phyloP scores from a whole-genome alignment of 2,329 filamentous ascomycete genomes.

The Scedosporium apiospermum region DNA sequence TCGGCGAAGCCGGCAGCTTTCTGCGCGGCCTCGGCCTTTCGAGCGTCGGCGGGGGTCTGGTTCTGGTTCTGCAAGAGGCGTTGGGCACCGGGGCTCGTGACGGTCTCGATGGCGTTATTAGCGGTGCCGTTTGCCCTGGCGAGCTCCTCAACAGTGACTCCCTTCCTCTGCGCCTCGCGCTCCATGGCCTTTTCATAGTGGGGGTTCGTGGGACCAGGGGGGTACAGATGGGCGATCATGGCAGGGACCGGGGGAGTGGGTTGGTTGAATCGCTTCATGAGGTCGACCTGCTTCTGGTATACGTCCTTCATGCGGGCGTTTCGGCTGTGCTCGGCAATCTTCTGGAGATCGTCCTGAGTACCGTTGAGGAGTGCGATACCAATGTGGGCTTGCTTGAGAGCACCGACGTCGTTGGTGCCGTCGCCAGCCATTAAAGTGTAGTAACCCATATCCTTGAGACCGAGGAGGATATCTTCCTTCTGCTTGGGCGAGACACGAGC shows the following conservation, averaged over 20 bases:
- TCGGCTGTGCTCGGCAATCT: conserved; percentile 85
- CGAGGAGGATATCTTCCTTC: conserved; percentile 96
- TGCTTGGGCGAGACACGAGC: conserved; percentile 97
- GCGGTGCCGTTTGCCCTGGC: conserved; percentile 39
- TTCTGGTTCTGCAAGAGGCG: conserved; percentile 30
- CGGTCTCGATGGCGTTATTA: conserved; percentile 40
- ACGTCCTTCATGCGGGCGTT: conserved; percentile 98
- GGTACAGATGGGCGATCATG: conserved; percentile 88
- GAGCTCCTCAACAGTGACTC: conserved; percentile 51
- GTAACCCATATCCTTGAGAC: conserved; percentile 92
- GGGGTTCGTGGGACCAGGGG: conserved; percentile 84
- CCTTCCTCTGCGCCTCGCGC: conserved; percentile 73
- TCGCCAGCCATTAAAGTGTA: conserved; percentile 98
- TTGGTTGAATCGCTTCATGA: conserved; percentile 95
- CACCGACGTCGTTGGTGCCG: conserved; percentile 95
- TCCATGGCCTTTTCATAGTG: conserved; percentile 88
- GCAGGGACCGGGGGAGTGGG: conserved; percentile 84
- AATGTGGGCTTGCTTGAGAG: conserved; percentile 95
- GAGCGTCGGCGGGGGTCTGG: conserved; percentile 43
- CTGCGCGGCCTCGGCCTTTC: conserved; percentile 56
- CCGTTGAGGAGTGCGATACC: conserved; percentile 94
- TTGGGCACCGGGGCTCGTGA: conserved; percentile 58
- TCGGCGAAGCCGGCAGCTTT: conserved; percentile 75
- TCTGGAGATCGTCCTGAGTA: conserved; percentile 79
- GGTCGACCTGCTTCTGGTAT: conserved; percentile 86